Evolutionary conservation across 2,329 filamentous ascomycete genomes (phyloP).

Genomic region (Graphilbum sp.): DNA sequence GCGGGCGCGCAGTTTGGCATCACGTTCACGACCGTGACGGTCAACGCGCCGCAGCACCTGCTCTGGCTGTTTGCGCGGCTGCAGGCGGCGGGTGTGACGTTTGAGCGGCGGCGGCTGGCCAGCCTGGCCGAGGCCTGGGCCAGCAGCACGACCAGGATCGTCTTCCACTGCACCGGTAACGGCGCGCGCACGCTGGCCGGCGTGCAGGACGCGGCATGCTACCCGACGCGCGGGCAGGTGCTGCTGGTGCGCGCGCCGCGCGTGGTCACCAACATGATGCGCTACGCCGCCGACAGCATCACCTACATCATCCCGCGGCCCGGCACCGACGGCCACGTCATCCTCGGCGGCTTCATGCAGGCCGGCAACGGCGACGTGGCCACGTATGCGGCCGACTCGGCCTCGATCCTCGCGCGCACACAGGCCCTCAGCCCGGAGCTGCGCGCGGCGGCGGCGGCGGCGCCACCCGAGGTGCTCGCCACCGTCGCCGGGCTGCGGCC

Average conservation of each 20-base stretch:
- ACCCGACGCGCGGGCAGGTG: conserved; percentile 23
- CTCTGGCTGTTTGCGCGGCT: conserved; percentile 15
- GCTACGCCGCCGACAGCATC: conserved; percentile 21
- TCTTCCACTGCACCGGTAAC: conserved; percentile 8
- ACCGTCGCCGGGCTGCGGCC: conserved; percentile 18
- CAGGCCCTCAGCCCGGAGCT: conserved; percentile 17
- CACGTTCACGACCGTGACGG: conserved; percentile 19
- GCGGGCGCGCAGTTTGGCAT: conserved; percentile 18
- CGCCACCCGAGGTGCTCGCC: conserved; percentile 16
- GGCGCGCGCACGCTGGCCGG: conserved; percentile 18
- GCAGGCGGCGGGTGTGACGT: conserved; percentile 15
- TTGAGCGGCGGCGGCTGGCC: conserved; percentile 14
- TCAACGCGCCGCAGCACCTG: conserved; percentile 22
- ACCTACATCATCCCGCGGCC: conserved; percentile 24
- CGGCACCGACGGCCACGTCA: conserved; percentile 18
- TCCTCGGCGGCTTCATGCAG: conserved; percentile 24
- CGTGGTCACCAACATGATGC: conserved; percentile 20
- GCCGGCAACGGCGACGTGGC: conserved; percentile 16
- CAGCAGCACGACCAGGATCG: conserved; percentile 13
- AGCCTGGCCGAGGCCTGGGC: conserved; percentile 13
- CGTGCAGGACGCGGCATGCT: conserved; percentile 21
- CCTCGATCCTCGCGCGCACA: conserved; percentile 21
- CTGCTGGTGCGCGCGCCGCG: conserved; percentile 18
- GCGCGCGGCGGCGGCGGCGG: not conserved
- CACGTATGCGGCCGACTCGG: conserved; percentile 20